Conservation (phyloP, 2,329 filamentous ascomycete species). For the Aspergillus hiratsukae region DNA sequence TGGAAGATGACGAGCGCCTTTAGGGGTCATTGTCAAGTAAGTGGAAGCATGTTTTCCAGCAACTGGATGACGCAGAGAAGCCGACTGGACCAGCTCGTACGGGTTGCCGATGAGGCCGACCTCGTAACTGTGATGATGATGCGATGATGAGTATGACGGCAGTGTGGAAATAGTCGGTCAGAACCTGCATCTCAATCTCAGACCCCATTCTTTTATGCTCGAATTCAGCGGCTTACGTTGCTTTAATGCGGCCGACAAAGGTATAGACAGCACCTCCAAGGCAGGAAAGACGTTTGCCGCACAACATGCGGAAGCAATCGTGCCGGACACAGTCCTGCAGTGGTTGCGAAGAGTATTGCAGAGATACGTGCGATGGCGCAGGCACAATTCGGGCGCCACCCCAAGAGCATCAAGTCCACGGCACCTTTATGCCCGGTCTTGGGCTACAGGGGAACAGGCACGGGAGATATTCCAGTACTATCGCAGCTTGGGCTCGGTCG, state of each 20-base stretch:
- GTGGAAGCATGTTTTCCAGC: slow-evolving; percentile 51
- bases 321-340: slow-evolving; percentile 61
- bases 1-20: slow-evolving; percentile 32
- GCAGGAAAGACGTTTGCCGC: slow-evolving; percentile 64
- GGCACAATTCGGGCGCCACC: slow-evolving; percentile 53
- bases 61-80: slow-evolving; percentile 44
- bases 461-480: slow-evolving; percentile 60
- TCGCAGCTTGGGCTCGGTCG: slow-evolving; percentile 57
- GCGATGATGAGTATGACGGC: slow-evolving; percentile 51
- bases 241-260: slow-evolving; percentile 39
- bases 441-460: slow-evolving; percentile 64
- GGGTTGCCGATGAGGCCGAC: slow-evolving; percentile 47
- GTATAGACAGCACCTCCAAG: slow-evolving; percentile 51
- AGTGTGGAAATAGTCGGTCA: slow-evolving; percentile 54
- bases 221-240: slow-evolving; percentile 22
- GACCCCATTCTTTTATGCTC: background rate
- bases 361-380: slow-evolving; percentile 58
- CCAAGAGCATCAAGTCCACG: slow-evolving; percentile 61
- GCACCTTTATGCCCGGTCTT: slow-evolving; percentile 63
- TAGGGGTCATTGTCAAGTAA: slow-evolving; percentile 54
- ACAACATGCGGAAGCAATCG: slow-evolving; percentile 67
- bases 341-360: slow-evolving; percentile 58
- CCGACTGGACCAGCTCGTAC: slow-evolving; percentile 48
- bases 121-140: no score
- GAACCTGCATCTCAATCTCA: slow-evolving; percentile 22